A percentile compares a stretch with the other conserved stretches of the same genome.
Evolutionary conservation across 2,329 filamentous ascomycete species (phyloP).

Genomic region (Pseudogymnoascus sp.): DNA sequence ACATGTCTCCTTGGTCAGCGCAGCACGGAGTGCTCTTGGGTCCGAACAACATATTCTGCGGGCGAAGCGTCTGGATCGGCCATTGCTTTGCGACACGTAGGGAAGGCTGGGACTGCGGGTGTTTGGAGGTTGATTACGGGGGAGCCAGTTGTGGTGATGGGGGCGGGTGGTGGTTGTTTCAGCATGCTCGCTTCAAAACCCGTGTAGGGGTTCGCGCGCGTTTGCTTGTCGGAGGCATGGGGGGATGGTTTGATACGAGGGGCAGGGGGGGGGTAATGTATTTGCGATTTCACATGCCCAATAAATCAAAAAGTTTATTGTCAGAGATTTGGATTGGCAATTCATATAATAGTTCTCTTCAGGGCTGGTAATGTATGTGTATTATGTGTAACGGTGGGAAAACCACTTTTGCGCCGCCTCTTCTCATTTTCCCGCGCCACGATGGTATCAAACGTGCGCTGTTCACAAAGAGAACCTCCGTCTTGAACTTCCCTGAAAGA

Average conservation of each 20-base stretch:
- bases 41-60: background rate
- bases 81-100: constrained; percentile 5
- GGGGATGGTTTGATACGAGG: constrained; percentile 1
- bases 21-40: background rate
- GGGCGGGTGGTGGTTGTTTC: background rate
- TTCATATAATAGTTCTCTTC: background rate
- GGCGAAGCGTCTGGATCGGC: background rate
- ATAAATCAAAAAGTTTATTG: background rate
- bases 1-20: background rate
- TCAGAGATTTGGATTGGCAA: background rate
- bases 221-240: background rate
- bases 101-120: constrained; percentile 1
- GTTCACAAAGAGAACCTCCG: background rate
- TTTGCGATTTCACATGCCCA: background rate
- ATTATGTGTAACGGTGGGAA: background rate
- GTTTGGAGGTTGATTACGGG: constrained; percentile 3
- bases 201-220: background rate
- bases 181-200: constrained; percentile 3
- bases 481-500: background rate
- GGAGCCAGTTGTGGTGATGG: constrained; percentile 4
- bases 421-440: background rate
- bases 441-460: background rate
- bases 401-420: background rate
- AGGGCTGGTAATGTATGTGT: background rate
- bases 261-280: background rate